These are phyloP conservation scores for Lachnum nothofagi DNA, from an alignment of 2,329 filamentous ascomycete genomes.

Conservation along the genomic window DNA sequence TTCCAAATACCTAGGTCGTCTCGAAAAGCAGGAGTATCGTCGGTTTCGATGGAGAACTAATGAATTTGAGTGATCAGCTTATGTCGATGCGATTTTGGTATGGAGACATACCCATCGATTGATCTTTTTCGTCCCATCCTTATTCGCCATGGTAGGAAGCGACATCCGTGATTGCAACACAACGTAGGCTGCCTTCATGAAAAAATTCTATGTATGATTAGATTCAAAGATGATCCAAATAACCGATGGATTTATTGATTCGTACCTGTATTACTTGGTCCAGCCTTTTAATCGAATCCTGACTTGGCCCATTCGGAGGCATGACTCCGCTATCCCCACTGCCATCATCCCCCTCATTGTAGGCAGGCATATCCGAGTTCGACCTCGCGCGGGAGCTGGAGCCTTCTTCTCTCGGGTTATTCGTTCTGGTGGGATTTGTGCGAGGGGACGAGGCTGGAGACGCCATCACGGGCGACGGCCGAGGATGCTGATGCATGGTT, in stretches of 20 bases:
- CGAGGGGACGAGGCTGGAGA: constrained; percentile 69
- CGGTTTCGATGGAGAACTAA: constrained; percentile 91
- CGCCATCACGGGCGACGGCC: constrained; percentile 65
- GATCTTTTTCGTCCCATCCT: constrained; percentile 56
- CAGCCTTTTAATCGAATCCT: constrained; percentile 70
- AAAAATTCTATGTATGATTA: constrained; percentile 66
- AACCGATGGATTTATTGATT: neutral
- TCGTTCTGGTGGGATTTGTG: constrained; percentile 66
- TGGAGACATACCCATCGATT: constrained; percentile 75
- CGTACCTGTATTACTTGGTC: constrained; percentile 88
- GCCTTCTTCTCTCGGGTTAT: constrained; percentile 67
- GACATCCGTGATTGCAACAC: constrained; percentile 77
- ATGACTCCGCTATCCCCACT: constrained; percentile 41
- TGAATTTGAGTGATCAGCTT: constrained; percentile 2
- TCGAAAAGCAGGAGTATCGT: constrained; percentile 82
- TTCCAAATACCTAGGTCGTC: constrained; percentile 81
- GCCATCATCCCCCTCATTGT: constrained; percentile 43
- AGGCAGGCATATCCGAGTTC: constrained; percentile 44
- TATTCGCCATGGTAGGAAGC: constrained; percentile 50
- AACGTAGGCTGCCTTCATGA: constrained; percentile 78
- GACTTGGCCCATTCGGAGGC: constrained; percentile 46
- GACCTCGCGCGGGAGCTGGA: constrained; percentile 39
- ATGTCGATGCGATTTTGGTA: neutral
- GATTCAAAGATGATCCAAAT: constrained; percentile 15
- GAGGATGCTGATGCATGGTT: constrained; percentile 90